Evolutionary conservation across 768 basidiomycete species (phyloP).

Genomic region (Rhodotorula graminis): DNA sequence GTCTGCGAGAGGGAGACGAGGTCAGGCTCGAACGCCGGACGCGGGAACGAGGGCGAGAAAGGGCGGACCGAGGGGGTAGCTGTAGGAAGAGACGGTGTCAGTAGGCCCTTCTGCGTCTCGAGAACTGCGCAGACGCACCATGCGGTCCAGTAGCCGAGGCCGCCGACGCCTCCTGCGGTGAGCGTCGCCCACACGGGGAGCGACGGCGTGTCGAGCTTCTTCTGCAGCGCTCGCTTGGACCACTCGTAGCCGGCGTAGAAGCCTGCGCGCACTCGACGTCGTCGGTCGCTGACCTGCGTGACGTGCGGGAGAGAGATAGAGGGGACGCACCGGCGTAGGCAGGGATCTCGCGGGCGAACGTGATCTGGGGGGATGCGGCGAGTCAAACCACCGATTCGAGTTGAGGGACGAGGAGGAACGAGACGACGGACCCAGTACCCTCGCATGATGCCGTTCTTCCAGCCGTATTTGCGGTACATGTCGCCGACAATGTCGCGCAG

Average conservation of each 20-base stretch:
- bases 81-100: constrained; percentile 52
- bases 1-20: background rate
- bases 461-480: constrained; percentile 83
- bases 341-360: constrained; percentile 86
- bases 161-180: constrained; percentile 58
- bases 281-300: background rate
- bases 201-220: constrained; percentile 48
- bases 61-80: constrained; percentile 29
- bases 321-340: constrained; percentile 72
- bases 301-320: background rate
- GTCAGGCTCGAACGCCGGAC: background rate
- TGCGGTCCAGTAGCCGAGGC: constrained; percentile 85
- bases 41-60: background rate
- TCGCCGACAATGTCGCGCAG: constrained; percentile 67
- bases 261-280: constrained; percentile 2
- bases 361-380: constrained; percentile 56
- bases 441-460: constrained; percentile 83
- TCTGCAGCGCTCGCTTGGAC: constrained; percentile 69
- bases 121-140: constrained; percentile 61
- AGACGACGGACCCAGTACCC: constrained; percentile 79
- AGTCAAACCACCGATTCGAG: background rate
- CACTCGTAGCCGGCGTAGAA: constrained; percentile 72
- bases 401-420: too few species aligned
- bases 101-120: constrained; percentile 52
- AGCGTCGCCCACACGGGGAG: constrained; percentile 80